Evolutionary conservation across 1,139 yeast species (phyloP).

Genomic region (Trichomonascaceae sp.): DNA sequence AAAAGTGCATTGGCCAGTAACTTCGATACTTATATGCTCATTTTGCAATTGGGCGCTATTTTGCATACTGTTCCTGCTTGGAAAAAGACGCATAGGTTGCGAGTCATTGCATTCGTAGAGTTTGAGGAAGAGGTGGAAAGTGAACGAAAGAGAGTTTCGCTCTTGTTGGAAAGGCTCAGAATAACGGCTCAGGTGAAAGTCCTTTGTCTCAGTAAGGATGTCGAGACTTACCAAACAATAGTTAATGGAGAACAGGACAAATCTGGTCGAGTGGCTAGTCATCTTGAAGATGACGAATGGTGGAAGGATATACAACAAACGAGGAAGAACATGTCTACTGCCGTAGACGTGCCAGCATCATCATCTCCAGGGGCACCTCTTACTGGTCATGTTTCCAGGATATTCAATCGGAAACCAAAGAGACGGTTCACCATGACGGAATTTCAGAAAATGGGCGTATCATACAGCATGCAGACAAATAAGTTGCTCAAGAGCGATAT

Average conservation of each 20-base stretch:
- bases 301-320: slow-evolving; percentile 63
- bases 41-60: slow-evolving; percentile 88
- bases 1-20: slow-evolving; percentile 74
- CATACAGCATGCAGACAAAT: slow-evolving; percentile 66
- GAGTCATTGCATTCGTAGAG: slow-evolving; percentile 91
- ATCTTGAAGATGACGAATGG: slow-evolving; percentile 46
- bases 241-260: slow-evolving; percentile 52
- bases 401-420: slow-evolving; percentile 15
- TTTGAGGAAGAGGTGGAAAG: slow-evolving; percentile 59
- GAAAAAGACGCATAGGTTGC: slow-evolving; percentile 64
- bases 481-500: slow-evolving; percentile 37
- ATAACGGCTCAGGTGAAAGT: slow-evolving; percentile 76
- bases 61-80: slow-evolving; percentile 88
- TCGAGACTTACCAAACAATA: slow-evolving; percentile 65
- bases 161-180: slow-evolving; percentile 65
- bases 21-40: slow-evolving; percentile 90
- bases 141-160: slow-evolving; percentile 55
- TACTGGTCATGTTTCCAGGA: slow-evolving; percentile 12
- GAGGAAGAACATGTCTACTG: slow-evolving; percentile 27
- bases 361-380: neutral
- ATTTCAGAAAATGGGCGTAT: slow-evolving; percentile 62
- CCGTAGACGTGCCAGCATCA: neutral
- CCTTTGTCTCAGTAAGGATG: slow-evolving; percentile 58
- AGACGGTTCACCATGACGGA: slow-evolving; percentile 33
- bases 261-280: slow-evolving; percentile 30